Conservation (phyloP, 768 basidiomycete genomes). For the Clavaria fumosa region DNA sequence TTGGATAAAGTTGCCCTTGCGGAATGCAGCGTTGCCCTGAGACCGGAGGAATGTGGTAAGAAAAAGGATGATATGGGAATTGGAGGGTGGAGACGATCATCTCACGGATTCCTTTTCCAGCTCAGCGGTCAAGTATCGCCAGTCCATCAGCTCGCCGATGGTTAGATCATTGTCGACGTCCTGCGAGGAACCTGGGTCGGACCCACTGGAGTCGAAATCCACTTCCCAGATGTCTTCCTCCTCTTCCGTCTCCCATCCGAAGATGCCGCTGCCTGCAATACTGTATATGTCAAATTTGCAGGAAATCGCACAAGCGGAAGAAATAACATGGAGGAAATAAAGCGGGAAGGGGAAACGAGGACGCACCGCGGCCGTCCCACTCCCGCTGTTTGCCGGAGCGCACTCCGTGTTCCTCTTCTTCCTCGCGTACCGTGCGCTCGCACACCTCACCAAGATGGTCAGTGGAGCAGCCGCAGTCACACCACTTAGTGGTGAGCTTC, state of each 20-base stretch:
- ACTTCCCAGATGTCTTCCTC: slow-evolving; percentile 69
- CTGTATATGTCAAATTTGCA: too few relatives aligned
- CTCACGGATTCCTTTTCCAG: slow-evolving; percentile 53
- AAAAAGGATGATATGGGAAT: not conserved
- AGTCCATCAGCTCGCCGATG: slow-evolving; percentile 61
- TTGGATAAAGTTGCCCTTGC: slow-evolving; percentile 36
- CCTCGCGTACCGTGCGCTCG: slow-evolving; percentile 54
- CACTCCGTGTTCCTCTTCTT: slow-evolving; percentile 45
- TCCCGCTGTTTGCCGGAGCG: slow-evolving; percentile 54
- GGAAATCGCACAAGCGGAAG: too few relatives aligned
- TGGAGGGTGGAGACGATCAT: slow-evolving; percentile 2
- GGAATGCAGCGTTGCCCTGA: slow-evolving; percentile 58
- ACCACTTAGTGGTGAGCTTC: slow-evolving; percentile 63
- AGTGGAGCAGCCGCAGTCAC: slow-evolving; percentile 68
- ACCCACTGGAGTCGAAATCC: slow-evolving; percentile 46
- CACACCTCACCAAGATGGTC: slow-evolving; percentile 68
- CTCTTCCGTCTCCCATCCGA: slow-evolving; percentile 60
- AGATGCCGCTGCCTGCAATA: slow-evolving; percentile 54
- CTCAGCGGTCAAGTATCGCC: slow-evolving; percentile 55
- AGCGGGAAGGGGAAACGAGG: too few relatives aligned
- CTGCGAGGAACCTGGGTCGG: slow-evolving; percentile 34
- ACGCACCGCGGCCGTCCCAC: slow-evolving; percentile 67
- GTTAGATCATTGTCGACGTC: slow-evolving; percentile 43
- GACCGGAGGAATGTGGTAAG: too few relatives aligned
- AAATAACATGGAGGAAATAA: too few relatives aligned